A percentile compares a stretch with the other conserved stretches of the same genome.
Evolutionary conservation across 2,329 filamentous ascomycete species (phyloP).

Genomic region (Coleophoma eucalyptorum): DNA sequence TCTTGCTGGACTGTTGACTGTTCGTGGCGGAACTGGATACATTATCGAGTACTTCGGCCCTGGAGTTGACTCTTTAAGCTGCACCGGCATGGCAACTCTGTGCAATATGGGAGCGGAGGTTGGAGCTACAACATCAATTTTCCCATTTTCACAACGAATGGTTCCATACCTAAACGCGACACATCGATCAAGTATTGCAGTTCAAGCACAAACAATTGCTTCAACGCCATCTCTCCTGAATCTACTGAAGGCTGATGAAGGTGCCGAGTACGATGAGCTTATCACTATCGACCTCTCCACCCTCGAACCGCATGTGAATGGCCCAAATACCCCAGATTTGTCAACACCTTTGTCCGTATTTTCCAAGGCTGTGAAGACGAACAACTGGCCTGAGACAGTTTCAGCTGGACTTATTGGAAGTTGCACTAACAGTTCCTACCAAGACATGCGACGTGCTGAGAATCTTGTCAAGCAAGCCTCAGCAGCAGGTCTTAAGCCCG

Average conservation of each 20-base stretch:
- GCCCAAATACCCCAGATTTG: conserved; percentile 92
- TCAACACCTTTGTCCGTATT: conserved; percentile 91
- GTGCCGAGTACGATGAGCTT: conserved; percentile 83
- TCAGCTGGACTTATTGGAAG: conserved; percentile 94
- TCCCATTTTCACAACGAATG: conserved; percentile 86
- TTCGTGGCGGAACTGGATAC: conserved; percentile 88
- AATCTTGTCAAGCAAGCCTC: conserved; percentile 88
- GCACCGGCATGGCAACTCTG: conserved; percentile 89
- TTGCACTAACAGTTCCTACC: conserved; percentile 98
- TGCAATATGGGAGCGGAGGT: conserved; percentile 92
- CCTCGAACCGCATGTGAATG: conserved; percentile 95
- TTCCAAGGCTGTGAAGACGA: conserved; percentile 75
- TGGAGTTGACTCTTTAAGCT: conserved; percentile 83
- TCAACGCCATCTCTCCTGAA: conserved; percentile 42
- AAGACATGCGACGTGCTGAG: conserved; percentile 96
- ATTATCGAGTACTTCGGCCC: conserved; percentile 93
- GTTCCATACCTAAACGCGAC: conserved; percentile 84
- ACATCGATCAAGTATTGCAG: conserved; percentile 51
- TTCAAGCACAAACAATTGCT: conserved; percentile 25
- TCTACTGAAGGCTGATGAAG: conserved; percentile 72
- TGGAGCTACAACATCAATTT: conserved; percentile 74
- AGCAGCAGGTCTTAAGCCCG: conserved; percentile 84
- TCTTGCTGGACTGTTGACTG: conserved; percentile 84
- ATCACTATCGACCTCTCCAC: conserved; percentile 87
- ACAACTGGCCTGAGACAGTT: conserved; percentile 87